These are phyloP conservation scores for Trichosanthes truncata DNA, from an alignment of 306 rosid species.

Conservation along the genomic window DNA sequence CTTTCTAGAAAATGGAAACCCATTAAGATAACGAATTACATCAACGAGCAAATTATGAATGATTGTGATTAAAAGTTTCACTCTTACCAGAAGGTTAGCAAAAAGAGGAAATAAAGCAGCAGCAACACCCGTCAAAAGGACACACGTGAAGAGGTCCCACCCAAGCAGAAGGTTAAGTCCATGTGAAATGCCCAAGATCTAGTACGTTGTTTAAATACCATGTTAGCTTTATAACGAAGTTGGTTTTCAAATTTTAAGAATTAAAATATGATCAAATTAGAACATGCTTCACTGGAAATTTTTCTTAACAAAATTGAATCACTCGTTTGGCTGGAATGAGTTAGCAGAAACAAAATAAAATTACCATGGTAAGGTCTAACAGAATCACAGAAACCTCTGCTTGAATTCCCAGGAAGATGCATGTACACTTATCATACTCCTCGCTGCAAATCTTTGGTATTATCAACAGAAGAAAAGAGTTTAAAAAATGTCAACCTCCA, in stretches of 20 bases:
- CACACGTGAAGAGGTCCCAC: slow-evolving; percentile 93
- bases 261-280: not conserved
- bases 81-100: slow-evolving; percentile 62
- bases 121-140: slow-evolving; percentile 61
- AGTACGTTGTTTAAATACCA: not conserved
- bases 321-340: not conserved
- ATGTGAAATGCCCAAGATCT: slow-evolving; percentile 85
- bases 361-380: slow-evolving; percentile 86
- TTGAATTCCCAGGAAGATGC: slow-evolving; percentile 79
- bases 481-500: not conserved
- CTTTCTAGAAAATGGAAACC: slow-evolving; percentile 44
- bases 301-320: not conserved
- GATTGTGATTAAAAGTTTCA: slow-evolving; percentile 10
- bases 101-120: slow-evolving; percentile 55
- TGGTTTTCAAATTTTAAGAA: not conserved
- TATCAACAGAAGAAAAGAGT: slow-evolving; percentile 13
- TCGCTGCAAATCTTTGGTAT: slow-evolving; percentile 65
- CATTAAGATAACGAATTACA: slow-evolving; percentile 1
- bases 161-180: slow-evolving; percentile 85
- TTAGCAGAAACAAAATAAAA: slow-evolving; percentile 12
- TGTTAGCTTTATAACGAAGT: slow-evolving; percentile 9
- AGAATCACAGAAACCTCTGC: slow-evolving; percentile 72
- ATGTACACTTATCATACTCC: slow-evolving; percentile 70
- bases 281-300: not conserved
- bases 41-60: not conserved